Evolutionary conservation across 2,329 filamentous ascomycete genomes (phyloP).

Genomic region (Fusarium compactum): DNA sequence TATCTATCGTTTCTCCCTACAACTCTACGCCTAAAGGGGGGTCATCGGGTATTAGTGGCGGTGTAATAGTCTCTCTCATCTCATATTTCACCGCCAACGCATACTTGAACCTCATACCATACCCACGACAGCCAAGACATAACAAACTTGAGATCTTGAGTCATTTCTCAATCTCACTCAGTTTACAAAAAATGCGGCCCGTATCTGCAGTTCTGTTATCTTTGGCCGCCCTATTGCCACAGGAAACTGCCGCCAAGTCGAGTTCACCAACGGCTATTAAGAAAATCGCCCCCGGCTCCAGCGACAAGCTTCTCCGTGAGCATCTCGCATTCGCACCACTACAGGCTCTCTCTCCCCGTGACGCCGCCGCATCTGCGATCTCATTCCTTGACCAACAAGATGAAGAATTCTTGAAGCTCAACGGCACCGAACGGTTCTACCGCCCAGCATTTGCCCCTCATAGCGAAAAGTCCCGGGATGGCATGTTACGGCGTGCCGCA

Average conservation of each 20-base stretch:
- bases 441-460: slow-evolving; percentile 67
- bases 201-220: slow-evolving; percentile 56
- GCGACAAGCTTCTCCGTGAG: slow-evolving; percentile 79
- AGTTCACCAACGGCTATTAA: slow-evolving; percentile 70
- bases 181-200: slow-evolving; percentile 54
- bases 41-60: slow-evolving; percentile 16
- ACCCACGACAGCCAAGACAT: neutral
- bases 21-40: slow-evolving; percentile 9
- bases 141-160: neutral
- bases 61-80: slow-evolving; percentile 20
- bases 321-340: slow-evolving; percentile 67
- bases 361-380: slow-evolving; percentile 50
- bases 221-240: slow-evolving; percentile 60
- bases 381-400: slow-evolving; percentile 49
- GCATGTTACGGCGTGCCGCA: slow-evolving; percentile 58
- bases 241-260: slow-evolving; percentile 52
- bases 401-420: slow-evolving; percentile 28
- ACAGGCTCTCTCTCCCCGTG: slow-evolving; percentile 44
- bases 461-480: slow-evolving; percentile 44
- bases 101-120: slow-evolving; percentile 2
- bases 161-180: neutral
- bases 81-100: slow-evolving; percentile 23
- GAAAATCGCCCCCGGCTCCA: slow-evolving; percentile 78
- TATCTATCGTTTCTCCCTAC: neutral
- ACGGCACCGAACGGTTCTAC: slow-evolving; percentile 49